Evolutionary conservation across 768 basidiomycete genomes (phyloP).

Genomic region (Chiua virens): DNA sequence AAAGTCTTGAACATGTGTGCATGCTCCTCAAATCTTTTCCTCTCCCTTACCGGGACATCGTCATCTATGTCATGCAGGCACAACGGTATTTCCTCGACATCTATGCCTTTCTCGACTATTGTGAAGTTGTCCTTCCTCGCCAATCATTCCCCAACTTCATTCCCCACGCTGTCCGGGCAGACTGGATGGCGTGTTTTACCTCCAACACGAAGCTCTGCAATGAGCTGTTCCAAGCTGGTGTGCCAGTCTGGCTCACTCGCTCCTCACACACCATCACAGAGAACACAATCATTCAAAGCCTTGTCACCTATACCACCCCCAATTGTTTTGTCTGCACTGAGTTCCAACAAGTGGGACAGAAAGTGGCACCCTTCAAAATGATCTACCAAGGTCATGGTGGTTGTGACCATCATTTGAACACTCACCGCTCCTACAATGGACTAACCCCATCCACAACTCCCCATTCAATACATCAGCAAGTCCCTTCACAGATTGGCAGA

Average conservation of each 20-base stretch:
- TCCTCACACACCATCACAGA: neutral
- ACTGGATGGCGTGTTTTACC: slow-evolving; percentile 16
- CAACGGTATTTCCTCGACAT: too few relatives aligned
- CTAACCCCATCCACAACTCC: neutral
- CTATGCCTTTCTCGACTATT: slow-evolving; percentile 1
- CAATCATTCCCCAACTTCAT: neutral
- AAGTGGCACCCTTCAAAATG: neutral
- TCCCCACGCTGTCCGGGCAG: neutral
- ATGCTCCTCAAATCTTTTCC: too few relatives aligned
- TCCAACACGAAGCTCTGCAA: neutral
- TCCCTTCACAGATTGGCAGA: neutral
- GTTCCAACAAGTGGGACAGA: neutral
- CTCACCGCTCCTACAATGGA: neutral
- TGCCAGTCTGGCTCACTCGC: slow-evolving; percentile 7
- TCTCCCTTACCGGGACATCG: neutral
- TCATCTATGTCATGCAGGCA: neutral
- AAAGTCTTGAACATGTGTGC: too few relatives aligned
- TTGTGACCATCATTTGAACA: neutral
- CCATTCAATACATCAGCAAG: too few relatives aligned
- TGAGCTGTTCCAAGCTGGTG: neutral
- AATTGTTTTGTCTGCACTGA: neutral
- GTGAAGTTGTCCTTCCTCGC: neutral
- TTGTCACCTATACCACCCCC: neutral
- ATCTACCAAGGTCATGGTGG: slow-evolving; percentile 3
- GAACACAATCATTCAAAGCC: slow-evolving; percentile 1